Evolutionary conservation across 805 yeast genomes (phyloP), one percentile per base, ranked within the genome.

Genomic region (Myxozyma vanderwaltii): DNA sequence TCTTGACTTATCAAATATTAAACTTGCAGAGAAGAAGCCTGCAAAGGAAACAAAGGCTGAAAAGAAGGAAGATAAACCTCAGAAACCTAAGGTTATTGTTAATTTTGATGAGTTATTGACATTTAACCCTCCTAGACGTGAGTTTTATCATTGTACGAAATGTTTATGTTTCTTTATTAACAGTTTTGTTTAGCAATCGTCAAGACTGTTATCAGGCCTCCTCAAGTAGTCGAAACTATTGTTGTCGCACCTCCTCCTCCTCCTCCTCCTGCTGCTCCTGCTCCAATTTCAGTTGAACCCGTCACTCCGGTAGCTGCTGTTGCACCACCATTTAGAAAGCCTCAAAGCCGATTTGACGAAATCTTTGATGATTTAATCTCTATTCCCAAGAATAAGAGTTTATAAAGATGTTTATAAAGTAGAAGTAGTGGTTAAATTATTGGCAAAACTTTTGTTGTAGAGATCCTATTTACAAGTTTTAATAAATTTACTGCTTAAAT

Each of bases 1-100:
- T 67, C 76, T 91, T 64, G 96, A 91, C 71, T 77, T 91, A 60
- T 80, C 89, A 43, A 82, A 86, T 72, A 83, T 91, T 62, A 69
- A 70, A 45, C 49, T 61, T 29, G 66, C 67, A 26, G 57, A 63
- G 60, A 58, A 65, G 33, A 70, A 67, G 38, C 74, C 78, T 58
- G 70, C 68, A 45, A 56, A 68, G 48, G 64, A 61, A 10, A 61
- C 51, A 27, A 55, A 47, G 6, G 61, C 61, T 15, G 63, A 60
- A 27, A 56, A 66, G 24, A 49, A 55, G 38, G 59, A 43, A n/a
- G 61, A 59, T 26, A 45, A 21, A 19, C 33, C 55, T 5, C 41
- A 24, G 51, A 48, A 31, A 24, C 63, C 71, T 17, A 64, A 65
- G 36, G 56, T 68, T 1, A 54, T 66, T 21, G 29, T 59, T 17